Conservation (phyloP, 2,329 filamentous ascomycete genomes). For the Diaporthe nobilis region DNA sequence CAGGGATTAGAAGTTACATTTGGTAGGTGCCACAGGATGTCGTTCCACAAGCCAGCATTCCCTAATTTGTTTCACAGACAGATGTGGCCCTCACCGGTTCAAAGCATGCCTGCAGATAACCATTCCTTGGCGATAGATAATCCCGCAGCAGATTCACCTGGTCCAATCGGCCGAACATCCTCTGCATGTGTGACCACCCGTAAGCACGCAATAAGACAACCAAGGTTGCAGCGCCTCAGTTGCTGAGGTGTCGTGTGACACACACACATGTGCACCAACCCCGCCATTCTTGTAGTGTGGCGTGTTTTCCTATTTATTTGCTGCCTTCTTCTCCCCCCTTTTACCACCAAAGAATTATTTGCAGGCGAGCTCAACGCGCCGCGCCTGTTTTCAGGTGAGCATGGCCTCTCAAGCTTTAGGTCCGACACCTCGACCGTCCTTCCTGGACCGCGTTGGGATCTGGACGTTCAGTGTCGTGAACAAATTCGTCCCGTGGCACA, state of each 20-base stretch:
- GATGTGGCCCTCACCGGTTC: background rate
- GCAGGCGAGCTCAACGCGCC: background rate
- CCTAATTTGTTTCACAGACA: no score
- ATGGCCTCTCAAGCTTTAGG: conserved; percentile 24
- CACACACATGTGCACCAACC: background rate
- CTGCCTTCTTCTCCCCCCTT: background rate
- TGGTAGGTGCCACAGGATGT: background rate
- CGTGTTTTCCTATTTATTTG: background rate
- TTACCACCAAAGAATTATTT: background rate
- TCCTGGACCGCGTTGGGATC: conserved; percentile 8
- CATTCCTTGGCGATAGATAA: conserved; percentile 25
- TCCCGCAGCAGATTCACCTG: background rate
- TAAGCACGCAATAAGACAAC: conserved; percentile 11
- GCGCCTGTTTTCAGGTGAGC: background rate
- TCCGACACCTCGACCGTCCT: conserved; percentile 7
- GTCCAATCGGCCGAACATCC: conserved; percentile 3
- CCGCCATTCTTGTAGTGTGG: background rate
- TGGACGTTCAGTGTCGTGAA: conserved; percentile 12
- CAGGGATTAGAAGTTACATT: background rate
- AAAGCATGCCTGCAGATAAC: conserved; percentile 3
- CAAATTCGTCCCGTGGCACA: conserved; percentile 47
- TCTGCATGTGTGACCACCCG: background rate
- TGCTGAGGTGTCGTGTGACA: conserved; percentile 11
- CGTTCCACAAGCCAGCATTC: background rate
- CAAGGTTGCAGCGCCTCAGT: background rate